Evolutionary conservation across 441 rosid genomes (phyloP).

Genomic region (Kokia cookei): DNA sequence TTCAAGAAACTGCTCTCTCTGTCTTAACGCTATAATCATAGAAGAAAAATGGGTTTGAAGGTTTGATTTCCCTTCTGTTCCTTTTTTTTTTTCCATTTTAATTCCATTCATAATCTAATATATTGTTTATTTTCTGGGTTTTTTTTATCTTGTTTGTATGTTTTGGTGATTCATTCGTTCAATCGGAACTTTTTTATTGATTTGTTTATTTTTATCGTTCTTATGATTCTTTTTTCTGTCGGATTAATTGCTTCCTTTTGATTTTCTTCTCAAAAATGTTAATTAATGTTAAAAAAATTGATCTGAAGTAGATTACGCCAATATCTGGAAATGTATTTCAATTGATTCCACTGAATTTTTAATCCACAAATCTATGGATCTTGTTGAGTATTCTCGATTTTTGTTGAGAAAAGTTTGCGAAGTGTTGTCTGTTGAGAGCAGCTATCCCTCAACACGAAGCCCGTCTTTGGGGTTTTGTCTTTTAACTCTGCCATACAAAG

Average conservation of each 20-base stretch:
- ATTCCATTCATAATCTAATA: neutral
- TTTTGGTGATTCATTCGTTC: neutral
- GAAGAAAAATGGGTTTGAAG: slow-evolving; percentile 2
- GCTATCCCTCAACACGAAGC: too few relatives aligned
- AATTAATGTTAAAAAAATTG: neutral
- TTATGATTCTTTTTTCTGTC: neutral
- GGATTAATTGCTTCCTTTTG: neutral
- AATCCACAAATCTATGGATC: neutral
- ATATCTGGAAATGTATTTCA: neutral
- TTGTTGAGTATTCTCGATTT: too few relatives aligned
- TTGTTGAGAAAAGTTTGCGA: too few relatives aligned
- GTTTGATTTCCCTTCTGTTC: neutral
- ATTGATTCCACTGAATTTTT: neutral
- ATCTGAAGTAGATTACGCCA: neutral
- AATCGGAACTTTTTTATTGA: neutral
- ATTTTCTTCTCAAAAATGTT: neutral
- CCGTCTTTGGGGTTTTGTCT: too few relatives aligned
- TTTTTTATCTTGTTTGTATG: neutral
- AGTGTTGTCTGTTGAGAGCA: neutral
- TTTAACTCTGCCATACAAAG: too few relatives aligned
- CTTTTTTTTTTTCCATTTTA: too few relatives aligned
- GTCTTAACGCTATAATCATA: too few relatives aligned
- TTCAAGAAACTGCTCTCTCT: neutral
- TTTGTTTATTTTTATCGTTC: neutral
- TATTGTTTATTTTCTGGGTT: neutral